These are phyloP conservation scores for Akebia trifoliata DNA, from an alignment of 164 flowering plant species.

Conservation along the genomic window DNA sequence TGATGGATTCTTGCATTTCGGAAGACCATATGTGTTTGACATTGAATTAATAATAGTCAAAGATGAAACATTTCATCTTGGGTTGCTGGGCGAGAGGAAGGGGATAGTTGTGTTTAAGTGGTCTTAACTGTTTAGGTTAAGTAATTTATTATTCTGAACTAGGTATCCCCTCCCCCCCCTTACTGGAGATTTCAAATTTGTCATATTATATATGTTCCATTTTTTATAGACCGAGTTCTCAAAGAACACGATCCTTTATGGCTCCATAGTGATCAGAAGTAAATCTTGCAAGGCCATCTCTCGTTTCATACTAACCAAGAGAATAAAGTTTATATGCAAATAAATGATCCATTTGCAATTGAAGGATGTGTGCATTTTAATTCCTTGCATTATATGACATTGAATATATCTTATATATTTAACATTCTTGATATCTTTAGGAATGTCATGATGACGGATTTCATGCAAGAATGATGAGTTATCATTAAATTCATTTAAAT, in stretches of 20 bases:
- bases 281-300: no score
- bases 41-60: not conserved
- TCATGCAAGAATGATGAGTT: not conserved
- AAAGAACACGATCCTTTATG: no score
- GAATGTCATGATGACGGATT: not conserved
- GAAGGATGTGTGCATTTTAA: not conserved
- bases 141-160: not conserved
- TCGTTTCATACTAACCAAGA: no score
- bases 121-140: not conserved
- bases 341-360: not conserved
- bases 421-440: not conserved
- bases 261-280: no score
- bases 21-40: not conserved
- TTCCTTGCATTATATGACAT: not conserved
- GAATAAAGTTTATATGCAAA: no score
- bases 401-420: not conserved
- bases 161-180: no score
- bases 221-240: no score
- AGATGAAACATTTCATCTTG: not conserved
- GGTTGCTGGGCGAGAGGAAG: not conserved
- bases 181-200: no score
- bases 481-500: not conserved
- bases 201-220: no score
- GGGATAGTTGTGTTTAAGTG: conserved; percentile 1
- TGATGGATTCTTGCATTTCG: not conserved